Conservation (phyloP, 257 asterid species). For the Striga asiatica region DNA sequence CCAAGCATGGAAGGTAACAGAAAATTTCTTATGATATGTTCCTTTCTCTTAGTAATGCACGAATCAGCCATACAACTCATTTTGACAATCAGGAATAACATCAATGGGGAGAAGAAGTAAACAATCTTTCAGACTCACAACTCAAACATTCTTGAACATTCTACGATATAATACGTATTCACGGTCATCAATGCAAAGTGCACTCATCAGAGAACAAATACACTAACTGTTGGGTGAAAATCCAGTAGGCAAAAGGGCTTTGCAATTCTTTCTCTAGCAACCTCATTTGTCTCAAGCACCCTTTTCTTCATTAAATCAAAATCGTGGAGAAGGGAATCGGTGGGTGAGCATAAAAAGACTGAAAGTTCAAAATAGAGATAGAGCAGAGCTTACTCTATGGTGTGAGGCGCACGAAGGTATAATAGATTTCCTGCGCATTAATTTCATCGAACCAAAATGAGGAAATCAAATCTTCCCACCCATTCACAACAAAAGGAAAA, state of each 20-base stretch:
- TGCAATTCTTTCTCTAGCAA: neutral
- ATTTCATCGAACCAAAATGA: constrained; percentile 40
- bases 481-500: constrained; percentile 21
- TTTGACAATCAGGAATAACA: too few relatives aligned
- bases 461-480: constrained; percentile 19
- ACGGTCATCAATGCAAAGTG: too few relatives aligned
- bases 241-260: neutral
- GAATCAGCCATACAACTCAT: too few relatives aligned
- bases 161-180: too few relatives aligned
- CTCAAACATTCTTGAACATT: too few relatives aligned
- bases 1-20: too few relatives aligned
- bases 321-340: too few relatives aligned
- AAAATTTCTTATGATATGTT: too few relatives aligned
- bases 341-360: too few relatives aligned
- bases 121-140: too few relatives aligned
- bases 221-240: neutral
- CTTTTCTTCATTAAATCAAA: neutral
- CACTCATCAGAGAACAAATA: neutral
- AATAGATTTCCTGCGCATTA: constrained; percentile 55
- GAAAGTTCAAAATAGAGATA: neutral
- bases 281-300: neutral
- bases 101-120: too few relatives aligned
- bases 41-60: too few relatives aligned
- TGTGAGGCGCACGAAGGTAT: constrained; percentile 76
- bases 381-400: constrained; percentile 42